Evolutionary conservation across 2,329 filamentous ascomycete species (phyloP).

Genomic region (Aspergillus quadrilineatus): DNA sequence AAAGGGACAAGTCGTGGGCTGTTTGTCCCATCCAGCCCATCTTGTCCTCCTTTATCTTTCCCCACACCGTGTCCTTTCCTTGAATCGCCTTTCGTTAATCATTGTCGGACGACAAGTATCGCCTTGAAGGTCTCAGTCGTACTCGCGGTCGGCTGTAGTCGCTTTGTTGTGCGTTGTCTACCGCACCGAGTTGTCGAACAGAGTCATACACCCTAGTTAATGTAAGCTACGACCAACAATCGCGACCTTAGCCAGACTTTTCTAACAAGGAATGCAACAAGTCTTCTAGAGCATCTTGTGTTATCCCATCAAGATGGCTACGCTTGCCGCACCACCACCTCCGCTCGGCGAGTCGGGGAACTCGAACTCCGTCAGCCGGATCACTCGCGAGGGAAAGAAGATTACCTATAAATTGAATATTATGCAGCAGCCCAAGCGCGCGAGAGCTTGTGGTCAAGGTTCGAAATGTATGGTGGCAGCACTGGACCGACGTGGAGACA

Average conservation of each 20-base stretch:
- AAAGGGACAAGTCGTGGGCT: slow-evolving; percentile 7
- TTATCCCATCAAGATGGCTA: slow-evolving; percentile 41
- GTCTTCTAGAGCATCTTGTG: neutral
- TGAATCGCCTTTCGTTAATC: neutral
- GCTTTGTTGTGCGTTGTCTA: neutral
- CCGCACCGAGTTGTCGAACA: neutral
- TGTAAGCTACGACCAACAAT: neutral
- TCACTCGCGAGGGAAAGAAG: slow-evolving; percentile 71
- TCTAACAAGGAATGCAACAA: neutral
- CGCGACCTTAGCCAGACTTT: neutral
- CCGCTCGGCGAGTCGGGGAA: slow-evolving; percentile 54
- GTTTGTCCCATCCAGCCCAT: neutral
- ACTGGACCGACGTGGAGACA: neutral
- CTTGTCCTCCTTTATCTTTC: slow-evolving; percentile 1
- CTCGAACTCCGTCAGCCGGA: slow-evolving; percentile 51
- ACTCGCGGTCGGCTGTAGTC: neutral
- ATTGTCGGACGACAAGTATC: neutral
- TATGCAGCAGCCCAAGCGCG: slow-evolving; percentile 90
- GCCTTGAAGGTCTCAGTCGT: slow-evolving; percentile 6
- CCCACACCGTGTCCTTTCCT: neutral
- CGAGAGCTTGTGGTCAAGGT: slow-evolving; percentile 90
- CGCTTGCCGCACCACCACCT: slow-evolving; percentile 37
- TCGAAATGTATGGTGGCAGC: slow-evolving; percentile 72
- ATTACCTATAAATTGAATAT: slow-evolving; percentile 82
- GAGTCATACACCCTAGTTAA: neutral